Evolutionary conservation across 495 filamentous ascomycete species (phyloP).

Genomic region (Talaromyces proteolyticus): DNA sequence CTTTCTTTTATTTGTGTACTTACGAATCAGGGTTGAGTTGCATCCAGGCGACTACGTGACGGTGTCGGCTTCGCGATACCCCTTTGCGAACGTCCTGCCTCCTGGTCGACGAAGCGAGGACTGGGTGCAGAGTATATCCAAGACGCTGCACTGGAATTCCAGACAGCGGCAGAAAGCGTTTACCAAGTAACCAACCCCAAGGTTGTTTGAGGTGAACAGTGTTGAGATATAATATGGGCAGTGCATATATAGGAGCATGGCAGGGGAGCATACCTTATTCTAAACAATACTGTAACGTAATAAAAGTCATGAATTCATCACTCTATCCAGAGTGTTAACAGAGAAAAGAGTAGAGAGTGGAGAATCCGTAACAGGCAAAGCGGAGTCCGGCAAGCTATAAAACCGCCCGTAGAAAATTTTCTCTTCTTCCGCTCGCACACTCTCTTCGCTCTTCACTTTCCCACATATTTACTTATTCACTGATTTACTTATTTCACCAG

Average conservation of each 20-base stretch:
- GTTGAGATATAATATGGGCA: background rate
- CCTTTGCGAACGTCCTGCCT: slow-evolving; percentile 84
- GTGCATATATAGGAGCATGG: background rate
- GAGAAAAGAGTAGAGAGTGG: background rate
- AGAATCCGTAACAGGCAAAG: background rate
- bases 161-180: slow-evolving; percentile 65
- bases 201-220: background rate
- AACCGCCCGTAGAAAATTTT: slow-evolving; percentile 1
- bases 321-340: too few species aligned
- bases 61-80: slow-evolving; percentile 85
- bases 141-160: slow-evolving; percentile 92
- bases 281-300: too few species aligned
- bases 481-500: background rate
- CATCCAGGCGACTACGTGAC: slow-evolving; percentile 92
- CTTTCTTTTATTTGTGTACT: slow-evolving; percentile 6
- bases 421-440: slow-evolving; percentile 1
- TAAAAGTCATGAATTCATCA: too few species aligned
- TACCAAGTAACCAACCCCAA: slow-evolving; percentile 17
- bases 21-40: slow-evolving; percentile 59
- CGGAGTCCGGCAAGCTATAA: background rate
- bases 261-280: background rate
- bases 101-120: slow-evolving; percentile 72
- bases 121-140: slow-evolving; percentile 87
- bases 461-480: background rate
- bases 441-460: background rate